phyloP scores from a whole-genome alignment of 1,139 yeast genomes.

The Pichia sp. region DNA sequence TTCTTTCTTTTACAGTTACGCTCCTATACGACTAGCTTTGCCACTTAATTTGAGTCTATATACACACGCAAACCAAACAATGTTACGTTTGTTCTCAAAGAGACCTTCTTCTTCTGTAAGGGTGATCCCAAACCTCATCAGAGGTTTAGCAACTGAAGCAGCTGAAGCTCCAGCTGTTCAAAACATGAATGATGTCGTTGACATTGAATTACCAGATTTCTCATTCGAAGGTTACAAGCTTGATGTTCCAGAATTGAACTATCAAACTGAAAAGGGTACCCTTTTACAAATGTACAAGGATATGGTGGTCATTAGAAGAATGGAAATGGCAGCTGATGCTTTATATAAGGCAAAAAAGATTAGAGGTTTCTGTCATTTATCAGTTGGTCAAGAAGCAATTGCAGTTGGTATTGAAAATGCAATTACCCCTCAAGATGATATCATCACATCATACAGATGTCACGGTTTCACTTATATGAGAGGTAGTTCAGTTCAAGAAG shows the following conservation, averaged over 20 bases:
- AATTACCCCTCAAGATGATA: constrained; percentile 72
- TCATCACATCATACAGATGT: constrained; percentile 96
- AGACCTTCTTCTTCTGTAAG: constrained; percentile 8
- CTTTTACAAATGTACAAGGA: constrained; percentile 93
- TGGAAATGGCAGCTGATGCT: constrained; percentile 99
- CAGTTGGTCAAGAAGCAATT: constrained; percentile 98
- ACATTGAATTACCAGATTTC: constrained; percentile 60
- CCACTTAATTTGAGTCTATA: no score
- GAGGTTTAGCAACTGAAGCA: constrained; percentile 21
- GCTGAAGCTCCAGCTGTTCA: constrained; percentile 9
- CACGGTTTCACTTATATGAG: constrained; percentile 97
- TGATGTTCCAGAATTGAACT: constrained; percentile 64
- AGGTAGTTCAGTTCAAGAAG: constrained; percentile 86
- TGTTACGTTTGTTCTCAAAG: constrained; percentile 18
- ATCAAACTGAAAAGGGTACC: constrained; percentile 72
- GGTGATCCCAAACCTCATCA: constrained; percentile 11
- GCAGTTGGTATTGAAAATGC: constrained; percentile 98
- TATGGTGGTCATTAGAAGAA: constrained; percentile 88
- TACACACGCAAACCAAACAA: no score
- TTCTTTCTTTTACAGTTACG: not conserved
- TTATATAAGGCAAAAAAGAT: constrained; percentile 97
- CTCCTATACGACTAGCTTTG: no score
- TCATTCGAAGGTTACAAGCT: constrained; percentile 85
- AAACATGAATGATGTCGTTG: constrained; percentile 25
- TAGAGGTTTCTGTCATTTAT: constrained; percentile 97